A percentile compares a stretch with the other conserved stretches of the same genome.
phyloP scores from a whole-genome alignment of 441 rosid species.

The Pelargonium citronellum region DNA sequence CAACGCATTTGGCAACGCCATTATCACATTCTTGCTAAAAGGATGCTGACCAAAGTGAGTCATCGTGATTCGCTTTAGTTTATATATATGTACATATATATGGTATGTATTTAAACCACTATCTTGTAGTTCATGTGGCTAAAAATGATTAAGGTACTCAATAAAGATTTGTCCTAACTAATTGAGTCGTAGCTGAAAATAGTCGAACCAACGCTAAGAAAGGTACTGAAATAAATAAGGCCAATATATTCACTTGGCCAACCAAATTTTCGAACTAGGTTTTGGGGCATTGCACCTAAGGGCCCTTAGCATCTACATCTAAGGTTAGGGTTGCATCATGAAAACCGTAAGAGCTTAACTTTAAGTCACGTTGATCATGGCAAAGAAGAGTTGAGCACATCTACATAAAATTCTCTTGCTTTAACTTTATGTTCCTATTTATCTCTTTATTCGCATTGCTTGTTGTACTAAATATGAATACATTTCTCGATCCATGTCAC shows the following conservation, averaged over 20 bases:
- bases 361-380: no score
- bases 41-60: constrained; percentile 96
- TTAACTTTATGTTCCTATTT: neutral
- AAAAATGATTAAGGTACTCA: neutral
- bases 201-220: neutral
- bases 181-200: neutral
- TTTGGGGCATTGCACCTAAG: no score
- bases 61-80: constrained; percentile 6
- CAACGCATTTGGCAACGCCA: constrained; percentile 99
- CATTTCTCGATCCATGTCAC: neutral
- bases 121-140: constrained; percentile 2
- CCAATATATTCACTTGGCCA: neutral
- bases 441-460: neutral
- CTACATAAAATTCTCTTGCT: no score
- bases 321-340: no score
- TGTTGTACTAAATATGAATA: neutral
- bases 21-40: constrained; percentile 95
- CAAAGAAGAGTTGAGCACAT: no score
- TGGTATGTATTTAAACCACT: neutral
- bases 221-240: neutral
- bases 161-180: neutral
- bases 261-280: neutral
- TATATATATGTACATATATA: neutral
- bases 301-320: no score
- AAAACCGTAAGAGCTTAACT: no score